A percentile compares a stretch with the other conserved stretches of the same genome.
phyloP scores from a whole-genome alignment of 768 basidiomycete genomes.

The Lentinula edodes region DNA sequence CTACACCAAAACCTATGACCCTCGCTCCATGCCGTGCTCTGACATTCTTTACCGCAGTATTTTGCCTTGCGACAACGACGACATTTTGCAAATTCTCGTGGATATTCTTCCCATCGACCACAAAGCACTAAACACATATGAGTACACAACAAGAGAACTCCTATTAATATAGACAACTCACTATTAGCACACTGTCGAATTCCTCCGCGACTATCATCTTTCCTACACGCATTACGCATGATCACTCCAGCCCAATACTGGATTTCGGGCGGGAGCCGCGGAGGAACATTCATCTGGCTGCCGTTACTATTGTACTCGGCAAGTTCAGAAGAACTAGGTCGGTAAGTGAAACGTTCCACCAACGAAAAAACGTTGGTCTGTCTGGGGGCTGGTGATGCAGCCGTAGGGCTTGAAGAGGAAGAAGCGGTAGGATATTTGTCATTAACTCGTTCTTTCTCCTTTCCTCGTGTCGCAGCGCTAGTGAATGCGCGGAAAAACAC shows the following conservation, averaged over 20 bases:
- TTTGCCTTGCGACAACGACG: slow-evolving; percentile 95
- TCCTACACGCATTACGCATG: slow-evolving; percentile 98
- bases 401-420: slow-evolving; percentile 16
- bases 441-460: slow-evolving; percentile 37
- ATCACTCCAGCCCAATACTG: slow-evolving; percentile 99
- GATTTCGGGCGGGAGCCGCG: slow-evolving; percentile 80
- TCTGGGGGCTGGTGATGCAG: slow-evolving; percentile 23
- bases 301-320: slow-evolving; percentile 44
- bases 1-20: slow-evolving; percentile 95
- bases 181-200: slow-evolving; percentile 98
- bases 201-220: slow-evolving; percentile 89
- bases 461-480: slow-evolving; percentile 36
- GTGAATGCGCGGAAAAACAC: slow-evolving; percentile 44
- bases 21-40: slow-evolving; percentile 94
- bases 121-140: slow-evolving; percentile 64
- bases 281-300: slow-evolving; percentile 20
- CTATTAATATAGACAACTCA: slow-evolving; percentile 29
- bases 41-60: slow-evolving; percentile 97
- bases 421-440: background rate
- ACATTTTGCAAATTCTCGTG: slow-evolving; percentile 96
- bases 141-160: background rate
- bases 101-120: slow-evolving; percentile 88
- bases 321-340: slow-evolving; percentile 81
- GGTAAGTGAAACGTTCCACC: slow-evolving; percentile 94
- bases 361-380: slow-evolving; percentile 94